Conservation (phyloP, 495 filamentous ascomycete species). For the Diplogelasinospora grovesii region DNA sequence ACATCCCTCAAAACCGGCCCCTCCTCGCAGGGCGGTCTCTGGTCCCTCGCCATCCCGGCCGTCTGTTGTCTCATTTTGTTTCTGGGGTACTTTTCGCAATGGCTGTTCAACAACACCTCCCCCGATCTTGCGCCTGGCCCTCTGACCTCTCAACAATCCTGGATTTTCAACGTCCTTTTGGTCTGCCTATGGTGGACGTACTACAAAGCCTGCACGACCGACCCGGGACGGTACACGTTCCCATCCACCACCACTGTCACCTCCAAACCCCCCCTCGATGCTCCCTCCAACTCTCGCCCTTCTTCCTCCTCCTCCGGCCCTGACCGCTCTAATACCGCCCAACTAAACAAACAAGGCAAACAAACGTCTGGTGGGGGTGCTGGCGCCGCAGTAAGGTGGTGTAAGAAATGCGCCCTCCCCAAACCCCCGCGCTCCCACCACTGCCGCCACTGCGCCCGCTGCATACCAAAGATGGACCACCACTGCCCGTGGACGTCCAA, state of each 20-base stretch:
- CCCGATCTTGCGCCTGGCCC: slow-evolving; percentile 60
- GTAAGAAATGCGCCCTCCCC: slow-evolving; percentile 72
- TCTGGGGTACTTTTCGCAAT: slow-evolving; percentile 78
- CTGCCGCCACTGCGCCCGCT: slow-evolving; percentile 81
- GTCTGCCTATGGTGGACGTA: slow-evolving; percentile 74
- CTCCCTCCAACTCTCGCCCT: slow-evolving; percentile 6
- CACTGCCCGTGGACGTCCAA: slow-evolving; percentile 96
- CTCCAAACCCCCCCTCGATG: too few relatives aligned
- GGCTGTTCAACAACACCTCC: slow-evolving; percentile 58
- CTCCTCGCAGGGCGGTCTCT: slow-evolving; percentile 24
- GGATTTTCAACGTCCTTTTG: slow-evolving; percentile 70
- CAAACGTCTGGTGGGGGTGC: too few relatives aligned
- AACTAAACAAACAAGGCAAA: too few relatives aligned
- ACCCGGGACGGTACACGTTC: slow-evolving; percentile 56
- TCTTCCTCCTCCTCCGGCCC: too few relatives aligned
- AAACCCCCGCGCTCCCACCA: slow-evolving; percentile 91
- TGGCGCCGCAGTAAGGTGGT: slow-evolving; percentile 51
- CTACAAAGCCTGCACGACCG: slow-evolving; percentile 63
- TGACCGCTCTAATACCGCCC: too few relatives aligned
- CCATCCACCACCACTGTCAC: slow-evolving; percentile 28
- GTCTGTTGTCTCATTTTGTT: slow-evolving; percentile 66
- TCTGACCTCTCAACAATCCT: slow-evolving; percentile 50
- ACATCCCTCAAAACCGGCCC: slow-evolving; percentile 25
- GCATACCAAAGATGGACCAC: slow-evolving; percentile 96
- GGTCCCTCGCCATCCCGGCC: slow-evolving; percentile 56